Base-by-base conservation (phyloP, 306 rosid genomes). In the Nissolia schottii region DNA sequence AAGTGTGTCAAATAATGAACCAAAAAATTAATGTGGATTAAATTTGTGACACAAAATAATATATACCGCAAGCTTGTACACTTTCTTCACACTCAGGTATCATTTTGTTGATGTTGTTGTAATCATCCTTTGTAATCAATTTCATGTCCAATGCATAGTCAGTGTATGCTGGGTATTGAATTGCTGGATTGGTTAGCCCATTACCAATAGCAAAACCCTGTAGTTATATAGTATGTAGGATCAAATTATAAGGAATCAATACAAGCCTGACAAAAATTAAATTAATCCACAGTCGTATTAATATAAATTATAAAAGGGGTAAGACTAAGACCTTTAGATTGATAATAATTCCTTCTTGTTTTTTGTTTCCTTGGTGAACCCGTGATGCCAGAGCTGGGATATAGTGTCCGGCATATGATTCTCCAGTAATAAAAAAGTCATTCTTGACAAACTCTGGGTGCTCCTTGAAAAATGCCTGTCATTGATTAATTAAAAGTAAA, bases 181-280 rank as follows among this genome's bases (percentile, higher is more conserved):
- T 81, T 51, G 15, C 84, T 6, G 97, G 95, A 73, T 94, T 82
- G 4, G 92, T 91, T 49, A 89, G 63, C 19, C 96, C 97, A 48
- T 94, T 94, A 13, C 98, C 98, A 38, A 94, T 86, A 13, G 97
- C 96, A 62, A 91, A 80, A 48, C 98, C 98, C 96, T 93, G 86
- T 66, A 58, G 53, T 71, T 64, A 23, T 60, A 15, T 3, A 6
- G 9, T 64, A 23, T 60, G 19, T 3, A 6, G 9, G 51, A 40
- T 45, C 35, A 11, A 43, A n/a, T n/a, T n/a, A n/a, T n/a, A n/a
- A 28, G 7, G 6, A 28, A 41, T 53, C 32, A 64, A 8, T 18
- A 0, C 0, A 28, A 25, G 34, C 32, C 4, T 51, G 28, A 18
- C 24, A 6, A 64, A 27, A 73, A 54, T 0, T 7, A 38, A 48